Evolutionary conservation across 805 yeast genomes (phyloP).

Genomic region (Candida glaebosa): DNA sequence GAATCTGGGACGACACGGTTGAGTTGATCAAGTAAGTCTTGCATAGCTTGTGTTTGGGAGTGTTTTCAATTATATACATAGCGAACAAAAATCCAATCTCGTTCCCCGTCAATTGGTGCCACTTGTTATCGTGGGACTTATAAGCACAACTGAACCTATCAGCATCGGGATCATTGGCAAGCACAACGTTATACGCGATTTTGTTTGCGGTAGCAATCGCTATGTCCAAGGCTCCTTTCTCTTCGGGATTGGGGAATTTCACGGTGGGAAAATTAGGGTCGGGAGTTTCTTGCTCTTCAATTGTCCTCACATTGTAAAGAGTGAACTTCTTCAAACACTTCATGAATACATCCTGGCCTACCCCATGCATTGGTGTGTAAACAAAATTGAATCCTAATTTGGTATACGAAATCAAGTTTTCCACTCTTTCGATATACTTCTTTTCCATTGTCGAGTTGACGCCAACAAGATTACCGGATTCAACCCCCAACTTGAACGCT

Average conservation of each 20-base stretch:
- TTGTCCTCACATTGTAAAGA: slow-evolving; percentile 27
- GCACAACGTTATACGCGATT: slow-evolving; percentile 48
- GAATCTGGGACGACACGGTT: slow-evolving; percentile 87
- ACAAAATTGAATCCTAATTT: slow-evolving; percentile 48
- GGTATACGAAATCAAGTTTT: slow-evolving; percentile 24
- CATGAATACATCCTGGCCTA: slow-evolving; percentile 65
- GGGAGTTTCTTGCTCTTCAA: slow-evolving; percentile 64
- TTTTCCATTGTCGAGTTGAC: slow-evolving; percentile 42
- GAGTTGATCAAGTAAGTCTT: slow-evolving; percentile 69
- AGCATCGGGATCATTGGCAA: slow-evolving; percentile 97
- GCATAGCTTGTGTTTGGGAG: slow-evolving; percentile 20
- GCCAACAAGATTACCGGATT: slow-evolving; percentile 27
- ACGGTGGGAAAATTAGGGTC: slow-evolving; percentile 89
- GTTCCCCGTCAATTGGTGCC: slow-evolving; percentile 88
- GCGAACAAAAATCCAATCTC: slow-evolving; percentile 89
- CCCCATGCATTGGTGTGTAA: slow-evolving; percentile 96
- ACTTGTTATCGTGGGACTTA: slow-evolving; percentile 38
- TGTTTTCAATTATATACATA: slow-evolving; percentile 46
- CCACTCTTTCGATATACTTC: slow-evolving; percentile 34
- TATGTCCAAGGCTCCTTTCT: slow-evolving; percentile 79
- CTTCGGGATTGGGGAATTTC: slow-evolving; percentile 92
- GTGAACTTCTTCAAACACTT: slow-evolving; percentile 38
- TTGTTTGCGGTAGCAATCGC: slow-evolving; percentile 63
- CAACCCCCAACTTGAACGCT: slow-evolving; percentile 27
- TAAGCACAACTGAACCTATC: slow-evolving; percentile 87